Base-by-base conservation (phyloP, 73 alveolate species). In the Uronychia binucleata region DNA sequence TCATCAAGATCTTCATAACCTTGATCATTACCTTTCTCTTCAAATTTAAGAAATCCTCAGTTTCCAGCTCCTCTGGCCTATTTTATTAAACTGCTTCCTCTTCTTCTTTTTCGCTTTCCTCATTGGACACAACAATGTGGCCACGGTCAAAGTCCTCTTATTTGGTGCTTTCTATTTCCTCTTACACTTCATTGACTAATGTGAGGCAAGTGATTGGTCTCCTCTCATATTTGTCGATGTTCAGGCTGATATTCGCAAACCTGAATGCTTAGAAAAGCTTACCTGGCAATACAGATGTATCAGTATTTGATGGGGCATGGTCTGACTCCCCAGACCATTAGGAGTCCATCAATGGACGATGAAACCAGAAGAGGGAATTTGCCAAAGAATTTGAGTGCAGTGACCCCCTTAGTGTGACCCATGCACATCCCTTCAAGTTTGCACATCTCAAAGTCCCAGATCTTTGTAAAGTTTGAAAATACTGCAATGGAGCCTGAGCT, bases 381-480 rank as follows among this genome's bases (percentile, higher is more conserved):
- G 67, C 95, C 97, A 25, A 96, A 67, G 89, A 98, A 98, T 58
- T 88, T 90, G 31, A 98, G 80, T 74, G 88, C 77, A n/a, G 94
- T 77, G 1, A 94, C 94, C 78, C 85, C 95, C 75, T 79, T 86
- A 58, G 89, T 75, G 80, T 94, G 95, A 82, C 86, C 98, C 80
- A 85, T 82, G 79, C 93, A 91, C 46, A 96, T 92, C 74, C 95
- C 99, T 79, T 97, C 99, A 26, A 98, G 83, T 89, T 98, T 98
- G 13, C 95, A 90, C 87, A 94, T 97, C 88, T 98, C 99, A 89
- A 98, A 97, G 87, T 98, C 99, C 99, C 99, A 98, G 67, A 46
- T 46, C 67, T 46, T n/a, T n/a, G n/a, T n/a, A n/a, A n/a, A n/a
- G n/a, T n/a, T n/a, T n/a, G n/a, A n/a, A n/a, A n/a, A n/a, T 76